A percentile compares a stretch with the other conserved stretches of the same genome.
phyloP scores from a whole-genome alignment of 345 rosid genomes.

The Cardamine chenopodiifolia region DNA sequence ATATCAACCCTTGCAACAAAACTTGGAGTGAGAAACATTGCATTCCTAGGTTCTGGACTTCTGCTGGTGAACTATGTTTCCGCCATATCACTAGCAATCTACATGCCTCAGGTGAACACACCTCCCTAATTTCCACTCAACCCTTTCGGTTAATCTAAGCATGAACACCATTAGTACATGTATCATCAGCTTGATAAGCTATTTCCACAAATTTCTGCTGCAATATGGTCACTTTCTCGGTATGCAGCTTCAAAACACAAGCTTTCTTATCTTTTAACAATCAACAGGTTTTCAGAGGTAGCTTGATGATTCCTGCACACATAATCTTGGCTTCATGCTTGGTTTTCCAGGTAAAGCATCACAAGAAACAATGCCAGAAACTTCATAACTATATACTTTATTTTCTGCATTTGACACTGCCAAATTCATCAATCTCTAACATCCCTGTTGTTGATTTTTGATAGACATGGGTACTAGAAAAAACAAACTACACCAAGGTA shows the following conservation, averaged over 20 bases:
- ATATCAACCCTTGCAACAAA: slow-evolving; percentile 91
- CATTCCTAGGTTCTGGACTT: slow-evolving; percentile 87
- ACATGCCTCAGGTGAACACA: slow-evolving; percentile 81
- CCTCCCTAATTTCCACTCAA: slow-evolving; percentile 25
- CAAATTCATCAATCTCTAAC: slow-evolving; percentile 10
- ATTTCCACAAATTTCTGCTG: not conserved
- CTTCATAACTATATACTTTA: not conserved
- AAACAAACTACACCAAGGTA: slow-evolving; percentile 84
- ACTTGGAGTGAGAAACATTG: slow-evolving; percentile 94
- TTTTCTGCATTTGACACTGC: not conserved
- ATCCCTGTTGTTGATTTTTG: slow-evolving; percentile 21
- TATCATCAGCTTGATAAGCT: slow-evolving; percentile 8
- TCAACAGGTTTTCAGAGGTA: slow-evolving; percentile 76
- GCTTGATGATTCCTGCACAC: slow-evolving; percentile 79
- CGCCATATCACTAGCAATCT: slow-evolving; percentile 73
- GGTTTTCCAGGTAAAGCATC: slow-evolving; percentile 73
- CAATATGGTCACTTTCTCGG: not conserved
- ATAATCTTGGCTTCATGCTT: slow-evolving; percentile 66
- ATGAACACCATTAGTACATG: not conserved
- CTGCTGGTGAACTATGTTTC: slow-evolving; percentile 77
- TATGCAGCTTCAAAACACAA: slow-evolving; percentile 20
- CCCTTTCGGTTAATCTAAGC: slow-evolving; percentile 2
- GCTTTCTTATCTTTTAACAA: not conserved
- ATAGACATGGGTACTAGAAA: slow-evolving; percentile 81
- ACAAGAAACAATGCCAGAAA: not conserved